phyloP scores from a whole-genome alignment of 805 yeast species.

The Suhomyces xylopsoci region DNA sequence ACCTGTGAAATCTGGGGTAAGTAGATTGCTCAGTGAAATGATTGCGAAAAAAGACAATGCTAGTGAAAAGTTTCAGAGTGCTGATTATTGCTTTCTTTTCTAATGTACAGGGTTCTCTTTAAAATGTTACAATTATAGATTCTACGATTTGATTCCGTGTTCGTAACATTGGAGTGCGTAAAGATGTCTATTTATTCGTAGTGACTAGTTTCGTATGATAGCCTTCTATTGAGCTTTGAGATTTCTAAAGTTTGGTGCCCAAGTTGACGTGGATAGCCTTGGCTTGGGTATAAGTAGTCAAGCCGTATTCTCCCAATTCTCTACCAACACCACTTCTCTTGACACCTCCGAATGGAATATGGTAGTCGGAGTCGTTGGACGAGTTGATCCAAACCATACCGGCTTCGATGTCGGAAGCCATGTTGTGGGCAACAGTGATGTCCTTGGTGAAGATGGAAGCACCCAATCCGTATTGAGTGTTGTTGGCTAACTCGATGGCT shows the following conservation, averaged over 20 bases:
- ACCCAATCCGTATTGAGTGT: slow-evolving; percentile 74
- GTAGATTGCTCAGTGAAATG: neutral
- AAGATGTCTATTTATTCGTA: neutral
- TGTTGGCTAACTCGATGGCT: slow-evolving; percentile 66
- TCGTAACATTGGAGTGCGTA: neutral
- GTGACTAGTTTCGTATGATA: neutral
- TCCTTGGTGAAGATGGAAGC: slow-evolving; percentile 76
- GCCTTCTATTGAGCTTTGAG: neutral
- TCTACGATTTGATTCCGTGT: neutral
- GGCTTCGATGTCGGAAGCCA: slow-evolving; percentile 50
- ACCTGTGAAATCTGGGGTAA: neutral
- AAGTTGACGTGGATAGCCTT: slow-evolving; percentile 53
- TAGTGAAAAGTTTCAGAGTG: neutral
- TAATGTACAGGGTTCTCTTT: neutral
- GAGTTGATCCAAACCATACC: slow-evolving; percentile 49
- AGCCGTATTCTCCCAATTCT: slow-evolving; percentile 38
- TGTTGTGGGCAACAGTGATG: slow-evolving; percentile 59
- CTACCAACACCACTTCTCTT: slow-evolving; percentile 42
- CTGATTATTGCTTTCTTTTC: neutral
- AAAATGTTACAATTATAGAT: neutral
- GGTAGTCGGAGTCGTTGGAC: slow-evolving; percentile 42
- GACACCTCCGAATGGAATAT: slow-evolving; percentile 39
- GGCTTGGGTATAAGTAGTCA: slow-evolving; percentile 33
- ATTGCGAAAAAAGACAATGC: neutral
- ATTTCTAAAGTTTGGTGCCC: slow-evolving; percentile 34